These are phyloP conservation scores for Bremia lactucae DNA, from an alignment of 352 stramenopile genomes.

Conservation along the genomic window DNA sequence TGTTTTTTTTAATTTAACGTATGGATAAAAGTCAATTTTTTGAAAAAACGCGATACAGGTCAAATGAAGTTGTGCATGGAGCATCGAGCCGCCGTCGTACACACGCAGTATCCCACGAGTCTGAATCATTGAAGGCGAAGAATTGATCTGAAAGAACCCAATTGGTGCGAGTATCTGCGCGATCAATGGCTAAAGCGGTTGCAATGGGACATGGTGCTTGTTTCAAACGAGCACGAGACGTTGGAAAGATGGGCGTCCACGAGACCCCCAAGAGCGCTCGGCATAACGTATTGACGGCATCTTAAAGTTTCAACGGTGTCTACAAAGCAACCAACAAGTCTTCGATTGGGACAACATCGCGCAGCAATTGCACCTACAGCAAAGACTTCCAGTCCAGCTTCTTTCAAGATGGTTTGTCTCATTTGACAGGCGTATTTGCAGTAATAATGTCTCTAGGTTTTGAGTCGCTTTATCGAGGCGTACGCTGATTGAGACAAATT, in stretches of 20 bases:
- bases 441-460: background rate
- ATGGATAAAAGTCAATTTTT: too few relatives aligned
- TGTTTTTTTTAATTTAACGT: too few relatives aligned
- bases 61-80: constrained; percentile 72
- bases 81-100: constrained; percentile 34
- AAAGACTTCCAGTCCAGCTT: constrained; percentile 24
- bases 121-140: constrained; percentile 11
- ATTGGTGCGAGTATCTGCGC: constrained; percentile 69
- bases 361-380: constrained; percentile 10
- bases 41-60: constrained; percentile 39
- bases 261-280: constrained; percentile 10
- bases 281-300: constrained; percentile 17
- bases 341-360: constrained; percentile 9
- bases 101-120: constrained; percentile 41
- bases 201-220: constrained; percentile 21
- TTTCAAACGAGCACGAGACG: constrained; percentile 19
- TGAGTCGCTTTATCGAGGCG: constrained; percentile 7
- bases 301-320: constrained; percentile 36
- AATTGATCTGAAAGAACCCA: constrained; percentile 79
- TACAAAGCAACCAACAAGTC: constrained; percentile 32
- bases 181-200: constrained; percentile 19
- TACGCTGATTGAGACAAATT: constrained; percentile 49
- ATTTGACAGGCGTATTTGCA: too few relatives aligned
- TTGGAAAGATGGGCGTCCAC: constrained; percentile 24
- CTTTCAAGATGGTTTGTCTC: too few relatives aligned